Evolutionary conservation across 345 rosid genomes (phyloP).

Genomic region (Populus tremula): DNA sequence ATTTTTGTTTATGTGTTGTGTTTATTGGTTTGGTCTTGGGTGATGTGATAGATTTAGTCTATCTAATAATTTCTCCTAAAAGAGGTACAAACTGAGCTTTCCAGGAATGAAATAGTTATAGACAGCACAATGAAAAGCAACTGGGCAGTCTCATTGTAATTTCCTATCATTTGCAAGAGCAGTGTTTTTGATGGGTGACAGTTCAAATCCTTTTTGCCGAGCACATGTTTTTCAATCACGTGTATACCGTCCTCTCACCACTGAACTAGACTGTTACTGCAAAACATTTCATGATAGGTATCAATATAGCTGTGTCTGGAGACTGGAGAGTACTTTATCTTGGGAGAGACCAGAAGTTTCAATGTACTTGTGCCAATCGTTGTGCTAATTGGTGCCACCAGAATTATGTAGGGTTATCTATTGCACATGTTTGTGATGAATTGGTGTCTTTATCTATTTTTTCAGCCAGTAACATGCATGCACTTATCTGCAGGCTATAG

Average conservation of each 20-base stretch:
- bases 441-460: not conserved
- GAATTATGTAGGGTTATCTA: not conserved
- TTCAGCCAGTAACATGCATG: not conserved
- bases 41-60: no score
- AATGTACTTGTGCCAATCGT: no score
- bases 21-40: no score
- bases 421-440: not conserved
- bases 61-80: not conserved
- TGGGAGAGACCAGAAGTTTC: not conserved
- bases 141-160: not conserved
- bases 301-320: not conserved
- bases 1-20: no score
- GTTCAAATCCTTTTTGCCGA: not conserved
- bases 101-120: not conserved
- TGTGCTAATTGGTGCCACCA: not conserved
- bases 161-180: not conserved
- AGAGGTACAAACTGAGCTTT: not conserved
- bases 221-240: not conserved
- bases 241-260: no score
- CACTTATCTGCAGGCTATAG: constrained; percentile 56
- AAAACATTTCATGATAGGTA: not conserved
- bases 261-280: not conserved
- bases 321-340: not conserved
- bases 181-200: not conserved
- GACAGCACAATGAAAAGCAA: not conserved